Conservation (phyloP, 441 rosid species). For the Jatropha multifida region DNA sequence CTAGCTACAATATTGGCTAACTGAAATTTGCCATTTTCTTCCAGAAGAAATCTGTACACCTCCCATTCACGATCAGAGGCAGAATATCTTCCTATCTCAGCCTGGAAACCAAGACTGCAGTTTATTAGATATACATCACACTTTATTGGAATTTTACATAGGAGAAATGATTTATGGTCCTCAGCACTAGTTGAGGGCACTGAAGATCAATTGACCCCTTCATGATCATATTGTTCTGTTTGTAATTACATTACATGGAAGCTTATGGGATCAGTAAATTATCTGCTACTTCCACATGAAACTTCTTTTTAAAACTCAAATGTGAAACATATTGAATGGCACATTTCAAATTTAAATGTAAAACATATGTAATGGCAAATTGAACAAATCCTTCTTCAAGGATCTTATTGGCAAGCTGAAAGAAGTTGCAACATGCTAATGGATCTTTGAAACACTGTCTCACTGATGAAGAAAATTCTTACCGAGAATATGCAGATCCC, state of each 20-base stretch:
- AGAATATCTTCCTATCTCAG: constrained; percentile 68
- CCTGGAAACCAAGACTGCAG: constrained; percentile 37
- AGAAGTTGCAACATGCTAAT: constrained; percentile 14
- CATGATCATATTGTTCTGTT: not conserved
- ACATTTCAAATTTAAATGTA: not conserved
- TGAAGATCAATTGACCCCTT: not conserved
- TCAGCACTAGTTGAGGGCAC: not conserved
- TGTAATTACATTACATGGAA: not conserved
- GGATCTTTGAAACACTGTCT: constrained; percentile 4
- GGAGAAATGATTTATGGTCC: constrained; percentile 2
- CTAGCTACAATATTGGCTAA: constrained; percentile 36
- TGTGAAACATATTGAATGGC: not conserved
- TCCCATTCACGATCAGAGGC: constrained; percentile 68
- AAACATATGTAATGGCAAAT: not conserved
- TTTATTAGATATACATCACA: constrained; percentile 6
- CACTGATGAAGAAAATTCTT: constrained; percentile 23
- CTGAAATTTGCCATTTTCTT: constrained; percentile 48
- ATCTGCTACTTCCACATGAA: not conserved
- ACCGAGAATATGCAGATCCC: constrained; percentile 85
- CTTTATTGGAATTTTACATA: not conserved
- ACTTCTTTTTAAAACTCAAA: not conserved
- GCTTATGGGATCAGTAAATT: not conserved
- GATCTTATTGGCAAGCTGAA: constrained; percentile 1
- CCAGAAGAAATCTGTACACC: constrained; percentile 73
- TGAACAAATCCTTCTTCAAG: not conserved